Percentiles rank a stretch among this genome's conserved stretches.
These are phyloP conservation scores for Forsythia viridissima DNA, from an alignment of 257 asterid species.

Conservation along the genomic window DNA sequence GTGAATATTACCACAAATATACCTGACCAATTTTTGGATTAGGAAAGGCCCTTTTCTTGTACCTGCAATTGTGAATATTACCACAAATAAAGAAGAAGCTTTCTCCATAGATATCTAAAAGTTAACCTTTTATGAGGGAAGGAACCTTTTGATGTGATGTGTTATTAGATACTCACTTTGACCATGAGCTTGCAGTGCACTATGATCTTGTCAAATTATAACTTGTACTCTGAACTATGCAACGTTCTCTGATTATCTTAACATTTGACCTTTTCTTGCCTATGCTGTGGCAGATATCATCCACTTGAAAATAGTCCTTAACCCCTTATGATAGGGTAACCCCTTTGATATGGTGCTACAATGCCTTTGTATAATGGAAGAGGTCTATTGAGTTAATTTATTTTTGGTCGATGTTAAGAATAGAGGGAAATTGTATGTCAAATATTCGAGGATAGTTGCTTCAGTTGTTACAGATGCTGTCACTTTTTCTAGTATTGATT, in stretches of 20 bases:
- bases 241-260: not conserved
- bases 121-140: too few species aligned
- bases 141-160: not conserved
- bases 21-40: not conserved
- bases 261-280: not conserved
- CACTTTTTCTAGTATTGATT: not conserved
- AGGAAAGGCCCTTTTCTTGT: not conserved
- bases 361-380: not conserved
- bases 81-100: not conserved
- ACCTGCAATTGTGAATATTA: not conserved
- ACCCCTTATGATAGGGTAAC: not conserved
- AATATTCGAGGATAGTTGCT: not conserved
- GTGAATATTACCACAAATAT: not conserved
- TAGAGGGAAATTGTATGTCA: not conserved
- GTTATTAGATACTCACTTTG: too few species aligned
- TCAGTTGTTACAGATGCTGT: conserved; percentile 8
- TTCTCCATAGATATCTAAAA: not conserved
- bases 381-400: not conserved
- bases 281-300: not conserved
- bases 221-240: not conserved
- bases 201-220: not conserved
- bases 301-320: not conserved
- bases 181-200: not conserved
- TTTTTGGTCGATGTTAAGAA: too few species aligned
- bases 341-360: not conserved